A percentile compares a stretch with the other conserved stretches of the same genome.
These are phyloP conservation scores for Yamadazyma diddensiae DNA, from an alignment of 1,139 yeast species.

Conservation along the genomic window DNA sequence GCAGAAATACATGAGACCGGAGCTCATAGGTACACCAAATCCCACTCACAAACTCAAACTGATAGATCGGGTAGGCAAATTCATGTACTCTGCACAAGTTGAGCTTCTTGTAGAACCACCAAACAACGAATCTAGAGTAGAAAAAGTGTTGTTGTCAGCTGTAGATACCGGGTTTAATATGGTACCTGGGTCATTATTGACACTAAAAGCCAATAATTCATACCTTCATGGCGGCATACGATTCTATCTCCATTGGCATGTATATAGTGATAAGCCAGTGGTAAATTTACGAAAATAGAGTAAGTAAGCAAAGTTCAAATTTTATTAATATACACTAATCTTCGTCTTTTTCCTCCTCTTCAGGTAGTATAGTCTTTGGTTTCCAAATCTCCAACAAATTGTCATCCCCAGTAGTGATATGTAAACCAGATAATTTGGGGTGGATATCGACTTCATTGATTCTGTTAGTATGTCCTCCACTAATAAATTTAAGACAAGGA, in stretches of 20 bases:
- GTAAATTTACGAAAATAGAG: constrained; percentile 7
- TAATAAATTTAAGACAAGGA: constrained; percentile 58
- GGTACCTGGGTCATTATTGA: constrained; percentile 7
- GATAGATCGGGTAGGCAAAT: constrained; percentile 18
- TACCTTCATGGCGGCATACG: constrained; percentile 8
- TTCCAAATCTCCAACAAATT: constrained; percentile 53
- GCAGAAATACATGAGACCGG: constrained; percentile 11
- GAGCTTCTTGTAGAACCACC: constrained; percentile 7
- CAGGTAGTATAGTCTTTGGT: constrained; percentile 40
- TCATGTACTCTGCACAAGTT: constrained; percentile 17
- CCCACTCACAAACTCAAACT: constrained; percentile 19
- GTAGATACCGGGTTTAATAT: constrained; percentile 18
- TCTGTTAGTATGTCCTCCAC: constrained; percentile 58
- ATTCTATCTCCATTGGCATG: constrained; percentile 14
- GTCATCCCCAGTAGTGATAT: constrained; percentile 53
- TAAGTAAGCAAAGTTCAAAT: not conserved
- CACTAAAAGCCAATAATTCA: constrained; percentile 8
- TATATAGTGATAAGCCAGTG: constrained; percentile 13
- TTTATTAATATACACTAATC: constrained; percentile 11
- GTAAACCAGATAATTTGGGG: constrained; percentile 39
- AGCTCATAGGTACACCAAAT: constrained; percentile 5
- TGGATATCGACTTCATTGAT: constrained; percentile 51
- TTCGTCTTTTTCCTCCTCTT: constrained; percentile 42
- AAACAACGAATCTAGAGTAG: constrained; percentile 3
- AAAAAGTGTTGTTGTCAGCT: constrained; percentile 15